These are phyloP conservation scores for Xylariaceae sp. DNA, from an alignment of 2,329 filamentous ascomycete genomes.

Conservation along the genomic window DNA sequence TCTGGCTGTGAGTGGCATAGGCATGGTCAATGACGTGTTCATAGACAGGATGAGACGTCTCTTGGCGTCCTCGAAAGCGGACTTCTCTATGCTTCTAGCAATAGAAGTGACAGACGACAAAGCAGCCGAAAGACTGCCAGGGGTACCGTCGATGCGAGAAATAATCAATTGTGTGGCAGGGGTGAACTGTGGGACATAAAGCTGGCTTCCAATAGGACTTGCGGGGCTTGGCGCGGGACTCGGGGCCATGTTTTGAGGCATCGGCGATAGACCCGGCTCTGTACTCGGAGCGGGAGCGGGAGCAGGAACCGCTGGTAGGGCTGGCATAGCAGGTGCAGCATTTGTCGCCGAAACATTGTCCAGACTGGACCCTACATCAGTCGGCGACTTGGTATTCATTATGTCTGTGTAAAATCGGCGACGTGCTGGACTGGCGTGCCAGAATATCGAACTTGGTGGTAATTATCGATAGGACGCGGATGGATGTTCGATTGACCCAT, in stretches of 20 bases:
- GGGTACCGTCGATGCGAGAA: constrained; percentile 34
- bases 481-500: neutral
- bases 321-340: constrained; percentile 4
- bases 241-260: constrained; percentile 6
- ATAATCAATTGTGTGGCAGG: constrained; percentile 39
- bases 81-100: constrained; percentile 30
- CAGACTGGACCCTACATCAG: neutral
- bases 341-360: constrained; percentile 2
- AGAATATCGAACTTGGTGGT: neutral
- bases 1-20: constrained; percentile 27
- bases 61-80: constrained; percentile 37
- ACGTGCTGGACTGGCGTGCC: neutral
- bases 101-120: constrained; percentile 32
- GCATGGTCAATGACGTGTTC: constrained; percentile 37
- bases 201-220: constrained; percentile 26
- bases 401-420: neutral
- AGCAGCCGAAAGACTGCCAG: constrained; percentile 32
- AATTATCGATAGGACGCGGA: neutral
- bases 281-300: constrained; percentile 4
- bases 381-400: constrained; percentile 9
- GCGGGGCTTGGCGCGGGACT: constrained; percentile 24
- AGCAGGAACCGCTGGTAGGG: constrained; percentile 3
- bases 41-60: constrained; percentile 37
- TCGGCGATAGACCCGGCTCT: constrained; percentile 3
- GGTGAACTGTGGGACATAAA: constrained; percentile 33